phyloP scores from a whole-genome alignment of 1,284 basidiomycete species.

The Cutaneotrichosporon curvatum region DNA sequence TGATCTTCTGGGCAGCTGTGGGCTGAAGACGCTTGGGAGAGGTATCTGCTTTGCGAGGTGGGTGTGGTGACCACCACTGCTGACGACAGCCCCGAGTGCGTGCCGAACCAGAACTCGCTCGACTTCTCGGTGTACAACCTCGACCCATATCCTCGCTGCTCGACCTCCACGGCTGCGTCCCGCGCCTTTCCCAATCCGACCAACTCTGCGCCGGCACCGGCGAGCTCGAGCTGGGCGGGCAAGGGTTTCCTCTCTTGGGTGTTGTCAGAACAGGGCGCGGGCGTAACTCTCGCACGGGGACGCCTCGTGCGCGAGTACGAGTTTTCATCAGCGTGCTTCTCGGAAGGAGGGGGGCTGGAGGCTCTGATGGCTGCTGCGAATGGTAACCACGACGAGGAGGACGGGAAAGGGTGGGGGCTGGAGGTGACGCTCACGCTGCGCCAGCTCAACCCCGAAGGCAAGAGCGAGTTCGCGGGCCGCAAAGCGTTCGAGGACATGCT shows the following conservation, averaged over 20 bases:
- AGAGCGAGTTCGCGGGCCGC: conserved; percentile 28
- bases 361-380: conserved; percentile 30
- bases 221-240: conserved; percentile 26
- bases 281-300: conserved; percentile 32
- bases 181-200: conserved; percentile 6
- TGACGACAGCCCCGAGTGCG: conserved; percentile 35
- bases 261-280: conserved; percentile 24
- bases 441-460: conserved; percentile 36
- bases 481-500: conserved; percentile 38
- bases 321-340: conserved; percentile 29
- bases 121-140: conserved; percentile 44
- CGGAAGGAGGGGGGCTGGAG: conserved; percentile 33
- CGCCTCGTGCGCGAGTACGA: conserved; percentile 34
- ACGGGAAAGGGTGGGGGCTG: conserved; percentile 41
- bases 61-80: not conserved
- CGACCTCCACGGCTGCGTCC: conserved; percentile 10
- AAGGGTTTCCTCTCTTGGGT: conserved; percentile 42
- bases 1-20: conserved; percentile 27
- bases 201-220: not conserved
- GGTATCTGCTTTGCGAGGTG: conserved; percentile 42
- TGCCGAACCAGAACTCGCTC: conserved; percentile 27
- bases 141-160: conserved; percentile 21
- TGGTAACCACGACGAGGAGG: conserved; percentile 9
- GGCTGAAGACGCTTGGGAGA: conserved; percentile 31
- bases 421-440: conserved; percentile 37